phyloP scores from a whole-genome alignment of 2,329 filamentous ascomycete species.

The Alternaria gansuensis region DNA sequence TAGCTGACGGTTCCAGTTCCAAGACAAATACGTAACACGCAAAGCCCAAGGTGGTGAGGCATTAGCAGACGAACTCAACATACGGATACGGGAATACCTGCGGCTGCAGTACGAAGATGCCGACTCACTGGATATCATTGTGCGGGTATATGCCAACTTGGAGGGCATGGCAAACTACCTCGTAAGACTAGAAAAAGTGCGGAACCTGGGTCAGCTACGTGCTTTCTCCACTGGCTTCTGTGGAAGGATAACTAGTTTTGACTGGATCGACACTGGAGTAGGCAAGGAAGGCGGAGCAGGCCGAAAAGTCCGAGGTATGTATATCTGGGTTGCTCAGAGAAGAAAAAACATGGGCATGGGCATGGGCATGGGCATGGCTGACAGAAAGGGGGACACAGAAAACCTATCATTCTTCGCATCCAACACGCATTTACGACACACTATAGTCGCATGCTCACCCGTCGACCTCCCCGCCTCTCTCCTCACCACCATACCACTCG shows the following conservation, averaged over 20 bases:
- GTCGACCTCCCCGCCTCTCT: constrained; percentile 44
- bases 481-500: constrained; percentile 44
- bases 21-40: constrained; percentile 50
- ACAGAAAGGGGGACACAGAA: constrained; percentile 29
- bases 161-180: constrained; percentile 51
- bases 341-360: not conserved
- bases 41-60: constrained; percentile 49
- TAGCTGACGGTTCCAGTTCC: constrained; percentile 39
- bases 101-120: constrained; percentile 49
- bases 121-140: constrained; percentile 47
- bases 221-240: constrained; percentile 51
- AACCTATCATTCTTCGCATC: constrained; percentile 49
- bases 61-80: constrained; percentile 48
- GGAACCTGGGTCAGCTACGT: constrained; percentile 48
- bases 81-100: constrained; percentile 48
- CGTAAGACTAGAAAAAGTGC: constrained; percentile 47
- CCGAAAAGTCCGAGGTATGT: constrained; percentile 48
- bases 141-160: constrained; percentile 49
- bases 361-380: constrained; percentile 10
- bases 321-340: not conserved
- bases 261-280: constrained; percentile 50
- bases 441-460: constrained; percentile 48
- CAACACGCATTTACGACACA: constrained; percentile 48
- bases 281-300: constrained; percentile 49
- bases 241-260: constrained; percentile 49